Percentiles rank a stretch among this genome's conserved stretches.
phyloP scores from a whole-genome alignment of 2,329 filamentous ascomycete genomes.

The Xenosphaeropsis pyriputrescens region DNA sequence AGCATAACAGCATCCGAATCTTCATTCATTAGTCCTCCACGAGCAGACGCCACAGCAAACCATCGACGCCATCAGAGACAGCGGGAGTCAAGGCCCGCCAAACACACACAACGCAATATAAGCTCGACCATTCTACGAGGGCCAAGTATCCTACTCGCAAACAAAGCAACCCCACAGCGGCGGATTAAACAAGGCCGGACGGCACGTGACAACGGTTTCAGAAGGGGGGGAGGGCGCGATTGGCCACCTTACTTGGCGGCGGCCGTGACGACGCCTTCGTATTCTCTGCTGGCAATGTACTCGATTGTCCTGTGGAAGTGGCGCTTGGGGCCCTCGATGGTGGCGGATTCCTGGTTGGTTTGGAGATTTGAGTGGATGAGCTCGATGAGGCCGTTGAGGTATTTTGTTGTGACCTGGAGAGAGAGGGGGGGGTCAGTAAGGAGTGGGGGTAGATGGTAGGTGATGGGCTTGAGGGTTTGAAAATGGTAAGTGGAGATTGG shows the following conservation, averaged over 20 bases:
- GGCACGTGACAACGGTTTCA: no score
- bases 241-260: slow-evolving; percentile 16
- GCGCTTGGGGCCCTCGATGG: slow-evolving; percentile 76
- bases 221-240: no score
- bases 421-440: slow-evolving; percentile 8
- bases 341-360: slow-evolving; percentile 67
- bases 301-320: slow-evolving; percentile 93
- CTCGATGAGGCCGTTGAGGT: slow-evolving; percentile 94
- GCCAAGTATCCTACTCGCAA: no score
- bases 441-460: slow-evolving; percentile 3
- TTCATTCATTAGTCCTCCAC: no score
- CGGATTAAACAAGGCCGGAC: no score
- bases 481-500: background rate
- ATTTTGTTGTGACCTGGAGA: slow-evolving; percentile 76
- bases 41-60: no score
- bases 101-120: no score
- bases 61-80: no score
- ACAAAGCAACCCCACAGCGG: no score
- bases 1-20: no score
- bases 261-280: slow-evolving; percentile 67
- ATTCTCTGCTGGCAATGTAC: slow-evolving; percentile 82
- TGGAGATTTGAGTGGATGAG: slow-evolving; percentile 93
- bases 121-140: no score
- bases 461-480: background rate
- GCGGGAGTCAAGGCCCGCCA: no score